phyloP scores from a whole-genome alignment of 495 filamentous ascomycete genomes.

The Neurospora sp. region DNA sequence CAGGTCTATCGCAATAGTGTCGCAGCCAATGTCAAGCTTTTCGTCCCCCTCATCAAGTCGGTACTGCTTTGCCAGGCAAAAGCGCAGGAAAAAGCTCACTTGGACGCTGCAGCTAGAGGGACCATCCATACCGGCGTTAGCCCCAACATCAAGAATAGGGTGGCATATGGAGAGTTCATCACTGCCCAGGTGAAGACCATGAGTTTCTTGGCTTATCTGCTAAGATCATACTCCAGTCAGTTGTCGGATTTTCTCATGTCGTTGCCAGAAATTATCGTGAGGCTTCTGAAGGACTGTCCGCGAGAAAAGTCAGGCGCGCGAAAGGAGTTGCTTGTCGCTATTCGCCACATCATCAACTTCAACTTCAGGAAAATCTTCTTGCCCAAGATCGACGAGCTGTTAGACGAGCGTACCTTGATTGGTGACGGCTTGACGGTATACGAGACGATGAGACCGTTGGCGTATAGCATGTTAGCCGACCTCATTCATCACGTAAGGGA shows the following conservation, averaged over 20 bases:
- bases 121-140: slow-evolving; percentile 89
- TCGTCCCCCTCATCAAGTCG: slow-evolving; percentile 87
- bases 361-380: slow-evolving; percentile 95
- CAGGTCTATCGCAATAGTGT: slow-evolving; percentile 79
- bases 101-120: slow-evolving; percentile 61
- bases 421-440: slow-evolving; percentile 95
- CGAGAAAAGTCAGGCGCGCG: slow-evolving; percentile 85
- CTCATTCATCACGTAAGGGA: slow-evolving; percentile 96
- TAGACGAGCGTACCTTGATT: slow-evolving; percentile 88
- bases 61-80: slow-evolving; percentile 83
- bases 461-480: slow-evolving; percentile 97
- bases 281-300: slow-evolving; percentile 87
- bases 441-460: slow-evolving; percentile 89
- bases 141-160: slow-evolving; percentile 85
- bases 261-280: slow-evolving; percentile 83
- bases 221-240: slow-evolving; percentile 79
- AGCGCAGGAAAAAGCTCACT: slow-evolving; percentile 87
- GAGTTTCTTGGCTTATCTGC: slow-evolving; percentile 93
- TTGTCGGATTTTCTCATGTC: slow-evolving; percentile 81
- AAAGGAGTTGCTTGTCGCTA: slow-evolving; percentile 93
- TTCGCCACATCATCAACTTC: slow-evolving; percentile 98
- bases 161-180: slow-evolving; percentile 94
- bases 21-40: slow-evolving; percentile 74
- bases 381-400: slow-evolving; percentile 84
- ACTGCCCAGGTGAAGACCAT: slow-evolving; percentile 98